Percentiles rank a stretch among this genome's conserved stretches.
Conservation (phyloP, 768 basidiomycete species). For the Suillus fuscotomentosus region DNA sequence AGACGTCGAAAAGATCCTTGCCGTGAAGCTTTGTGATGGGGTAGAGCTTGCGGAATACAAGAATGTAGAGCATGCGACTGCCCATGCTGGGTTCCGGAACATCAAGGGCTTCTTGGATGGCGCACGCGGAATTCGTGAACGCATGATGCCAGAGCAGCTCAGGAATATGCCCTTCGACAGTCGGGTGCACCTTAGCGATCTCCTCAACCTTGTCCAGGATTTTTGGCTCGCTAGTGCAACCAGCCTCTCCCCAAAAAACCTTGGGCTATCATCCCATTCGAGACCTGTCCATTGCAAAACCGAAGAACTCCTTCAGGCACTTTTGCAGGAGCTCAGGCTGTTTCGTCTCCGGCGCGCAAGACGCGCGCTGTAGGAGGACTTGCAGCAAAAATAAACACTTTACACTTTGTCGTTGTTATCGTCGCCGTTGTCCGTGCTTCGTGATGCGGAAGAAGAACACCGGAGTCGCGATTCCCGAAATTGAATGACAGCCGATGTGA, state of each 20-base stretch:
- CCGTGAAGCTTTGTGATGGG: too few relatives aligned
- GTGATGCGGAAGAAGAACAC: too few relatives aligned
- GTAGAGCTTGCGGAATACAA: not conserved
- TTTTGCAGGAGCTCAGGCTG: too few relatives aligned
- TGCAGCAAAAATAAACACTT: too few relatives aligned
- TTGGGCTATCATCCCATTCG: not conserved
- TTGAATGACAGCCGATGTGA: too few relatives aligned
- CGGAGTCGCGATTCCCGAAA: too few relatives aligned
- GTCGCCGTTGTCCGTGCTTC: too few relatives aligned
- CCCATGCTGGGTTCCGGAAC: not conserved
- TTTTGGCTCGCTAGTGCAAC: not conserved
- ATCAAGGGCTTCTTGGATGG: not conserved
- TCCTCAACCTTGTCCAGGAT: not conserved
- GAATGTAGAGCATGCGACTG: not conserved
- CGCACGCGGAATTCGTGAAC: not conserved
- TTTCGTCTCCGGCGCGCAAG: too few relatives aligned
- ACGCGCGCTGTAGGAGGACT: too few relatives aligned
- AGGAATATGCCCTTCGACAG: not conserved
- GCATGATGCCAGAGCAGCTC: not conserved
- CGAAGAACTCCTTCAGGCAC: too few relatives aligned
- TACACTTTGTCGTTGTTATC: too few relatives aligned
- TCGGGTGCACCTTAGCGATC: not conserved
- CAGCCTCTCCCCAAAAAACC: not conserved
- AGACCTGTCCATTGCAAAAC: too few relatives aligned
- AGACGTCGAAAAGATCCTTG: not conserved